Conservation (phyloP, 106 monocot species). For the Dendrobium huoshanense region DNA sequence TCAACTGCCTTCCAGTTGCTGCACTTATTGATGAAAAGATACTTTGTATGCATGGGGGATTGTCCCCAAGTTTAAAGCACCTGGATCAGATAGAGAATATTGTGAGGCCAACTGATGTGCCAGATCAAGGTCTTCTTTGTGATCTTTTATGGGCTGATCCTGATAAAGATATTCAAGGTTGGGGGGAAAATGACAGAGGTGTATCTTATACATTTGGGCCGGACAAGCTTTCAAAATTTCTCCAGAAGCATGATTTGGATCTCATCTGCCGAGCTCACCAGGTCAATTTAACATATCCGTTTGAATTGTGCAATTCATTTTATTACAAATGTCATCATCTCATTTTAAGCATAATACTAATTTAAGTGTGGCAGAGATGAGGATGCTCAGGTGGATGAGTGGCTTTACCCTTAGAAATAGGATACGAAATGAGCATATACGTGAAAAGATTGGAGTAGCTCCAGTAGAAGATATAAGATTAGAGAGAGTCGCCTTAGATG, state of each 20-base stretch:
- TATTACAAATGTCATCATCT: no score
- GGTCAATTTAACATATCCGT: conserved; percentile 12
- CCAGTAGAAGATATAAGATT: no score
- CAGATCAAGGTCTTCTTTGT: conserved; percentile 45
- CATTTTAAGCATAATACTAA: no score
- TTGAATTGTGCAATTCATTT: background rate
- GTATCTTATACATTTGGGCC: conserved; percentile 49
- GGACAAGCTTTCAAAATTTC: conserved; percentile 35
- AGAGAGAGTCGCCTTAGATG: no score
- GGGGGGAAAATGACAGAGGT: conserved; percentile 54
- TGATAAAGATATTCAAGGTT: conserved; percentile 37
- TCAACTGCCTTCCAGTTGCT: conserved; percentile 47
- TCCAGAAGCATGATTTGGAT: conserved; percentile 38
- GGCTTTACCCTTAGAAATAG: no score
- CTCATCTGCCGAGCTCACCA: conserved; percentile 48
- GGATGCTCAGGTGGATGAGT: no score
- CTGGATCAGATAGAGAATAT: conserved; percentile 39
- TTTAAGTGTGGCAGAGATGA: no score
- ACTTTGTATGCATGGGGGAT: conserved; percentile 46
- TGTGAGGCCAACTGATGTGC: conserved; percentile 40
- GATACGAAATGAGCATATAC: no score
- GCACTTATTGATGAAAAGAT: conserved; percentile 52
- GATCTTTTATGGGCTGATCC: conserved; percentile 52
- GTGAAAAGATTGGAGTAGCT: no score
- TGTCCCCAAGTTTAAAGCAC: conserved; percentile 34